phyloP scores from a whole-genome alignment of 192 early-diverging fungal species.

The Entomortierella lignicola region DNA sequence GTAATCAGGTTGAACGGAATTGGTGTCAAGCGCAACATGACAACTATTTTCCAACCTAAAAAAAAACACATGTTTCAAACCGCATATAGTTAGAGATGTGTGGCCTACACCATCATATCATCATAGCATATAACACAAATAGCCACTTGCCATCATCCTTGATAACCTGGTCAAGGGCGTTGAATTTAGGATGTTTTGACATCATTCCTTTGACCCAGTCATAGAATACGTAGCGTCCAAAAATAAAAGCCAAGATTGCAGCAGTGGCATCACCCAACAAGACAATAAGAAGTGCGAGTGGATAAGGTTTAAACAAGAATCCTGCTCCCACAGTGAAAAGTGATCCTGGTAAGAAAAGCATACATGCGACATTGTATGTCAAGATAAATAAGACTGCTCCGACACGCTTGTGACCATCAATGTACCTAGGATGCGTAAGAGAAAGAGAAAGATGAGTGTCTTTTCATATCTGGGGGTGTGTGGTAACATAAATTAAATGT shows the following conservation, averaged over 20 bases:
- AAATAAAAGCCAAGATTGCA: conserved; percentile 51
- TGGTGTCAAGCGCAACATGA: conserved; percentile 58
- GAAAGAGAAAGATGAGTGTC: background rate
- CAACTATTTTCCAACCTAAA: conserved; percentile 64
- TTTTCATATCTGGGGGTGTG: background rate
- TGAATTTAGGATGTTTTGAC: conserved; percentile 53
- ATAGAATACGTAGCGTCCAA: conserved; percentile 60
- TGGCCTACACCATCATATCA: too few relatives aligned
- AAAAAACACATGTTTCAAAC: too few relatives aligned
- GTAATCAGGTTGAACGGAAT: conserved; percentile 59
- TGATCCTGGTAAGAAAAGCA: conserved; percentile 47
- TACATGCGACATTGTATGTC: conserved; percentile 40
- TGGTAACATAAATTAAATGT: too few relatives aligned
- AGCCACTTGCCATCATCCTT: conserved; percentile 53
- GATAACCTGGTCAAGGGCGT: conserved; percentile 54
- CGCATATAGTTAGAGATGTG: too few relatives aligned
- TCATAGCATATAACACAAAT: background rate
- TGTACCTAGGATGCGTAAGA: conserved; percentile 11
- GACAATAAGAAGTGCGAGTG: conserved; percentile 45
- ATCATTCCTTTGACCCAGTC: conserved; percentile 57
- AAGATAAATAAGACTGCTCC: conserved; percentile 30
- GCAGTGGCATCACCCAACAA: conserved; percentile 50
- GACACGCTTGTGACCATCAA: conserved; percentile 30
- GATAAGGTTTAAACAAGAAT: conserved; percentile 56
- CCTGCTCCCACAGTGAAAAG: conserved; percentile 57